Percentiles rank a stretch among this genome's conserved stretches.
These are phyloP conservation scores for Urtica urens DNA, from an alignment of 306 rosid genomes.

Conservation along the genomic window DNA sequence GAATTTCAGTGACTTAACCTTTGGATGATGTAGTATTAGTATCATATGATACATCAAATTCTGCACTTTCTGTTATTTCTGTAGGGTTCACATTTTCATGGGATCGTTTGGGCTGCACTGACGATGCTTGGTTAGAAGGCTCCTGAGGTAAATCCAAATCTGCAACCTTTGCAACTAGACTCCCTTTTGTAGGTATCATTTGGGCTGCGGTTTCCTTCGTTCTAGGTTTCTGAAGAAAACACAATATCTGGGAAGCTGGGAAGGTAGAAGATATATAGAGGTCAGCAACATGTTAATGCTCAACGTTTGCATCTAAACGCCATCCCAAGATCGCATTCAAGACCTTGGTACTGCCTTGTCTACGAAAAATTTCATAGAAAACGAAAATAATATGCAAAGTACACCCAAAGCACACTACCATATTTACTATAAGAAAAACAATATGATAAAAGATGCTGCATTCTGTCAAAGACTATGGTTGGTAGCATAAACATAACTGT, in stretches of 20 bases:
- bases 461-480: conserved; percentile 1
- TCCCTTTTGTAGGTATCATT: conserved; percentile 14
- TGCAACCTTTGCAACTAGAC: conserved; percentile 16
- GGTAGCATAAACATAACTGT: conserved; percentile 2
- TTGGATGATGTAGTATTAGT: conserved; percentile 13
- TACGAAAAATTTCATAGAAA: too few species aligned
- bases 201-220: conserved; percentile 17
- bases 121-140: conserved; percentile 8
- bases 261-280: too few species aligned
- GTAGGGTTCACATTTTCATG: conserved; percentile 10
- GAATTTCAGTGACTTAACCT: conserved; percentile 31
- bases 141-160: conserved; percentile 25
- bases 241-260: conserved; percentile 67
- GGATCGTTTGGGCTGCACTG: conserved; percentile 10
- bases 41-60: conserved; percentile 12
- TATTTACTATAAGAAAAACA: too few species aligned
- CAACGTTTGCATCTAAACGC: too few species aligned
- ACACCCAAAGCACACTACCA: too few species aligned
- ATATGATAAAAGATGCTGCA: not conserved
- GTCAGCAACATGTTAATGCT: too few species aligned
- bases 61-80: conserved; percentile 17
- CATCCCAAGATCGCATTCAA: too few species aligned
- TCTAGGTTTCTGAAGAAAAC: conserved; percentile 50
- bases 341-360: too few species aligned
- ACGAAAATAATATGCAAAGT: too few species aligned